Percentiles rank a stretch among this genome's conserved stretches.
These are phyloP conservation scores for Phlegmacium glaucopus DNA, from an alignment of 768 basidiomycete species.

Conservation along the genomic window DNA sequence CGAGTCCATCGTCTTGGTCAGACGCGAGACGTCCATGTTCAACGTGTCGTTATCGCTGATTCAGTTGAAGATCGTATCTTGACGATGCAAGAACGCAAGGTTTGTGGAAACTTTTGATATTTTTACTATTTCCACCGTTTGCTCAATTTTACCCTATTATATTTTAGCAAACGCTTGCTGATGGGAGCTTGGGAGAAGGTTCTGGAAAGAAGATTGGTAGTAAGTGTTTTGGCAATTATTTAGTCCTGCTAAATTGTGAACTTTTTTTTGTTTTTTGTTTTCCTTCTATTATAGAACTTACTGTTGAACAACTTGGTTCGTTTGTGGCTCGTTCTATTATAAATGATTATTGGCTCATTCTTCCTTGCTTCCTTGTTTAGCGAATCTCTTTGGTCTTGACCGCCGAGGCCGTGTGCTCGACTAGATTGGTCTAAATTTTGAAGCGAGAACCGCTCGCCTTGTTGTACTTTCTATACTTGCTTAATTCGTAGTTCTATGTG, in stretches of 20 bases:
- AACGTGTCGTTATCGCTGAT: slow-evolving; percentile 54
- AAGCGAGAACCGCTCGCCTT: not conserved
- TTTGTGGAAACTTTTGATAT: slow-evolving; percentile 12
- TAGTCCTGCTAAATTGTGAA: not conserved
- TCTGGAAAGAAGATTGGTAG: slow-evolving; percentile 53
- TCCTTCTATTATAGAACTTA: slow-evolving; percentile 33
- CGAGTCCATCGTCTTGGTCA: slow-evolving; percentile 61
- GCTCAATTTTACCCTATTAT: not conserved
- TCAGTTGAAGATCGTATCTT: slow-evolving; percentile 74
- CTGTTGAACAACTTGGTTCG: slow-evolving; percentile 48
- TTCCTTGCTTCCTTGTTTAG: no score
- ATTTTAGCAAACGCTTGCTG: slow-evolving; percentile 48
- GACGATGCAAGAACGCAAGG: slow-evolving; percentile 59
- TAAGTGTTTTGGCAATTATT: slow-evolving; percentile 24
- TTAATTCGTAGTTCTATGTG: not conserved
- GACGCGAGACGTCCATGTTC: slow-evolving; percentile 43
- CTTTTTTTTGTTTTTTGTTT: no score
- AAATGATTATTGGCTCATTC: not conserved
- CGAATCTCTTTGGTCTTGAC: slow-evolving; percentile 44
- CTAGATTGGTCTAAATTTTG: slow-evolving; percentile 21
- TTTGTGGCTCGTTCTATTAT: not conserved
- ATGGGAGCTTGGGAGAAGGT: slow-evolving; percentile 62
- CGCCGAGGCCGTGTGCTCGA: slow-evolving; percentile 17
- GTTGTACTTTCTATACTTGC: not conserved
- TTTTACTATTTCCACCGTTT: not conserved